Base-by-base conservation (phyloP, 2,329 filamentous ascomycete species). In the Pseudocercospora vitis region DNA sequence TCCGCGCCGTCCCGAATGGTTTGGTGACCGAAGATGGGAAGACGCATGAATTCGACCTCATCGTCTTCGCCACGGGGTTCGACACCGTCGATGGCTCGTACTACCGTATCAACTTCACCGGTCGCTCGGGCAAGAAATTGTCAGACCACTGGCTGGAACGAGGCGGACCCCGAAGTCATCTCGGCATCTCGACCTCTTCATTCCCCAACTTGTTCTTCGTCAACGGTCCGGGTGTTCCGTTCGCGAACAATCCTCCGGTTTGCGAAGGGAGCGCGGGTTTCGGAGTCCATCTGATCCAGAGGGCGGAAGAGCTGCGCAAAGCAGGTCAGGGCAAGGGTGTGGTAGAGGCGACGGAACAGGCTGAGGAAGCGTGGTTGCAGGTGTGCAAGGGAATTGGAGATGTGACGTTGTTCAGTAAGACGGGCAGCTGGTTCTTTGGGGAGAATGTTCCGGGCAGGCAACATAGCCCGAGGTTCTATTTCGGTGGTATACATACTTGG, bases 51-150 rank as follows among this genome's bases (percentile, higher is more conserved):
- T 73, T 75, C 44, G 74, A 77, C 48, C 65, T 76, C 37, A 75
- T 77, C 44, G 72, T 71, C 2, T 65, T 76, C 6, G 74, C 74
- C 3, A 77, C 74, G 11, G 74, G 74, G 19, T 77, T 76, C 57
- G 74, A 76, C 50, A 67, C 72, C 53, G 54, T 52, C 48, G 49
- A 69, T 69, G 48, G 48, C 14, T 40, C 33, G 4, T 50, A 50
- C 24, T 26, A 39, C 24, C 33, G 21, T 9, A 31, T 50, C 14
- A 23, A 50, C 14, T 50, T 39, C 16, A 11, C 16, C 14, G 48
- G 63, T 45, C 18, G 6, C 31, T 29, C 52, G 11, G 56, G 51
- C 28, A 47, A 26, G 5, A 28, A 21, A 6, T 46, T 60, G n/a
- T 14, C 61, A 55, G 70, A 75, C 21, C 69, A 70, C 28, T 76